These are phyloP conservation scores for Ascoidea rubescens DNA, from an alignment of 805 yeast genomes.

Conservation along the genomic window DNA sequence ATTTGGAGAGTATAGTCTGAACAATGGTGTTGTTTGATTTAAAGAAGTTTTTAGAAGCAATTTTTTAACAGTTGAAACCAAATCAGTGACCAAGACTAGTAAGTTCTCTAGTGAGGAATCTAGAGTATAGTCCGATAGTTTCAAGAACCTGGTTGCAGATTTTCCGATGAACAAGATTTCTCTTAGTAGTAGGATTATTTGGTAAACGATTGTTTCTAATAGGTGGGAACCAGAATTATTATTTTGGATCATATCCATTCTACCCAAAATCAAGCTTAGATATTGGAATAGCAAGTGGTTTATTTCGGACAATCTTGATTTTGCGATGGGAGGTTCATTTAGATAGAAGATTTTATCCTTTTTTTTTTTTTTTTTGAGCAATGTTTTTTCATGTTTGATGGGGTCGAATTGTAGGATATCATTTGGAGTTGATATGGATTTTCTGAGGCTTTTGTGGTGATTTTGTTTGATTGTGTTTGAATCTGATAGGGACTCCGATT, in stretches of 20 bases:
- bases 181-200: slow-evolving; percentile 46
- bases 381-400: no score
- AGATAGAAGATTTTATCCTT: slow-evolving; percentile 31
- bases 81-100: slow-evolving; percentile 44
- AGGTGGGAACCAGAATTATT: slow-evolving; percentile 57
- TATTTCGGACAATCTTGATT: slow-evolving; percentile 49
- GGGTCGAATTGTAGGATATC: no score
- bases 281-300: slow-evolving; percentile 47
- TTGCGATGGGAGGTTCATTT: slow-evolving; percentile 43
- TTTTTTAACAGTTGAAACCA: slow-evolving; percentile 50
- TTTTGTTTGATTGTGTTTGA: slow-evolving; percentile 4
- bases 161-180: slow-evolving; percentile 52
- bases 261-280: slow-evolving; percentile 55
- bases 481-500: no score
- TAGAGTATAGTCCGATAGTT: slow-evolving; percentile 11
- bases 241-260: slow-evolving; percentile 65
- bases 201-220: slow-evolving; percentile 53
- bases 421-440: slow-evolving; percentile 13
- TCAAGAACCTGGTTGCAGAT: slow-evolving; percentile 13
- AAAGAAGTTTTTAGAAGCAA: slow-evolving; percentile 42
- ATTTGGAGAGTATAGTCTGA: not conserved
- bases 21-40: slow-evolving; percentile 16
- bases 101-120: slow-evolving; percentile 41
- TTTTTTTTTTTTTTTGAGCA: slow-evolving; percentile 7
- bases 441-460: slow-evolving; percentile 11